Evolutionary conservation across 164 flowering plant species (phyloP).

Genomic region (Tetrastigma voinierianum): DNA sequence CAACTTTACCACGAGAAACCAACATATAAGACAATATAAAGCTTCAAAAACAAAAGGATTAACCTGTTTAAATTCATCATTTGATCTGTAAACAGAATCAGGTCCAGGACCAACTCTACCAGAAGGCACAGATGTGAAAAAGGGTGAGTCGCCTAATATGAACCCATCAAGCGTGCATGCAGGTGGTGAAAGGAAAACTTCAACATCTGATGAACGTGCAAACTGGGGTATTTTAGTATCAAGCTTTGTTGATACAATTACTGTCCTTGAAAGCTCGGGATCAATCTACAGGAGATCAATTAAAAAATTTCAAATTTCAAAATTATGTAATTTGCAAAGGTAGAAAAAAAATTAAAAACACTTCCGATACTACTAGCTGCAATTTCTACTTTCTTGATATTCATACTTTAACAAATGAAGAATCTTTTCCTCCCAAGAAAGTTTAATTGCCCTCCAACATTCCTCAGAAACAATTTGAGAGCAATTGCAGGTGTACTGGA

Average conservation of each 20-base stretch:
- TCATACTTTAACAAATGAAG: no score
- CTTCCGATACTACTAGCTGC: no score
- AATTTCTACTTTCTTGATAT: no score
- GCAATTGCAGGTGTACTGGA: no score
- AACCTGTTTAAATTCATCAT: slow-evolving; percentile 95
- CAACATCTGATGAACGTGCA: slow-evolving; percentile 94
- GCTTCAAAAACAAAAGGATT: neutral
- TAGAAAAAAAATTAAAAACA: no score
- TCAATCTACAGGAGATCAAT: slow-evolving; percentile 53
- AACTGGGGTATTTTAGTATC: slow-evolving; percentile 96
- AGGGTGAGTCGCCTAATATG: slow-evolving; percentile 90
- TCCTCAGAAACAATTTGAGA: no score
- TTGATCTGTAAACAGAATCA: slow-evolving; percentile 77
- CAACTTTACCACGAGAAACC: neutral
- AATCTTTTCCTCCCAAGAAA: no score
- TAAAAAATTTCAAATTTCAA: neutral
- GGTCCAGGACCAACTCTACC: slow-evolving; percentile 94
- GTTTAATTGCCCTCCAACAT: no score
- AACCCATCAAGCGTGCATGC: slow-evolving; percentile 80
- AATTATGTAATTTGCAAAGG: no score
- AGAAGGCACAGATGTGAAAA: slow-evolving; percentile 97
- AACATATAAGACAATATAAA: neutral
- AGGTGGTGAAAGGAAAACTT: slow-evolving; percentile 94
- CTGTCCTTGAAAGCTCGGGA: slow-evolving; percentile 93
- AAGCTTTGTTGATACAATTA: slow-evolving; percentile 93